These are phyloP conservation scores for Cyclaneusma minus DNA, from an alignment of 2,329 filamentous ascomycete genomes.

Conservation along the genomic window DNA sequence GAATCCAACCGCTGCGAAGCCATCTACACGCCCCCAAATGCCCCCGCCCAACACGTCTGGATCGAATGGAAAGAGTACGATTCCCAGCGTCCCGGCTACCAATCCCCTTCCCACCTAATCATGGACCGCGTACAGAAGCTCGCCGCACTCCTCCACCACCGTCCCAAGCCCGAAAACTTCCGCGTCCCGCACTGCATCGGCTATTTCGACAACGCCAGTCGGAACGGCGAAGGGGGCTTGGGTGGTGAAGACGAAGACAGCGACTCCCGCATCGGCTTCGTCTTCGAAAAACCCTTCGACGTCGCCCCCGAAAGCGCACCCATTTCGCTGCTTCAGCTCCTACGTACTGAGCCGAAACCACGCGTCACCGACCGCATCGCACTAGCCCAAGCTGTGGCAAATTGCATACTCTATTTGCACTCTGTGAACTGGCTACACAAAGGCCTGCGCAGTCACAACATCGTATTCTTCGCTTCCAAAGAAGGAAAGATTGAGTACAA, in stretches of 20 bases:
- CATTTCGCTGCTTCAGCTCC: conserved; percentile 30
- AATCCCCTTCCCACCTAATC: conserved; percentile 24
- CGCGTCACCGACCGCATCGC: conserved; percentile 33
- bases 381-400: conserved; percentile 34
- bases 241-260: conserved; percentile 1
- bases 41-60: conserved; percentile 25
- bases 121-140: conserved; percentile 29
- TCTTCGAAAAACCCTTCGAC: conserved; percentile 32
- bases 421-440: conserved; percentile 43
- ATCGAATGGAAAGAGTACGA: conserved; percentile 35
- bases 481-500: conserved; percentile 19
- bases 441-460: conserved; percentile 35
- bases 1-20: conserved; percentile 22
- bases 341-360: conserved; percentile 26
- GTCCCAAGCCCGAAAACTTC: conserved; percentile 31
- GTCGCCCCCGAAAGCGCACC: conserved; percentile 24
- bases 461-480: conserved; percentile 30
- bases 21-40: conserved; percentile 19
- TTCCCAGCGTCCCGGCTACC: conserved; percentile 17
- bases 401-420: conserved; percentile 37
- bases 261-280: conserved; percentile 28
- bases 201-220: conserved; percentile 28
- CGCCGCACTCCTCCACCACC: conserved; percentile 29
- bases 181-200: conserved; percentile 33
- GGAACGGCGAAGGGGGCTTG: no score